A percentile compares a stretch with the other conserved stretches of the same genome.
Conservation (phyloP, 2,329 filamentous ascomycete species). For the Neodidymelliopsis sp. region DNA sequence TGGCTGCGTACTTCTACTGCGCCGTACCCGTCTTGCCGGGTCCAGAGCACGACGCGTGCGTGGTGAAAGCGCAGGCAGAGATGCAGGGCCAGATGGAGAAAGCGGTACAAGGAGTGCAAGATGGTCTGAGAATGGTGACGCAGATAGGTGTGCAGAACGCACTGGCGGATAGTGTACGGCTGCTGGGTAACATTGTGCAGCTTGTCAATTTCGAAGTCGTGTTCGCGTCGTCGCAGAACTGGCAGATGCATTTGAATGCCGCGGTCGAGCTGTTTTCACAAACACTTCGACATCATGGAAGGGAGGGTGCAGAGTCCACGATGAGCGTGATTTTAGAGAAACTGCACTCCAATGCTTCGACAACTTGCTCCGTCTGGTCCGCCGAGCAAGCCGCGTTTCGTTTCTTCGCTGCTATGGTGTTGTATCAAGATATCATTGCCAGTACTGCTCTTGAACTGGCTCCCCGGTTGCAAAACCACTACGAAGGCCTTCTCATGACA, state of each 20-base stretch:
- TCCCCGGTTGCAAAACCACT: conserved; percentile 39
- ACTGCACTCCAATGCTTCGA: conserved; percentile 2
- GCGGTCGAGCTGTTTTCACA: conserved; percentile 60
- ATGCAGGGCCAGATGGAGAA: conserved; percentile 5
- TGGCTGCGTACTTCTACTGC: conserved; percentile 14
- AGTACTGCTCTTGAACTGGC: conserved; percentile 42
- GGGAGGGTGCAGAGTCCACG: neutral
- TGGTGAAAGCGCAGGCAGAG: neutral
- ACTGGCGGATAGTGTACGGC: conserved; percentile 11
- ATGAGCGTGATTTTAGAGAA: conserved; percentile 21
- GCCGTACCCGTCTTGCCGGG: conserved; percentile 4
- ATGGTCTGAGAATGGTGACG: neutral
- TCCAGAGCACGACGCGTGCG: neutral
- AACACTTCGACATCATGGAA: conserved; percentile 27
- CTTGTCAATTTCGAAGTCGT: conserved; percentile 62
- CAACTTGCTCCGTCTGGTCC: conserved; percentile 27
- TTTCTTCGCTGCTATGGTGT: conserved; percentile 46
- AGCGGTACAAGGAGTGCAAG: conserved; percentile 2
- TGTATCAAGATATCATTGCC: conserved; percentile 49
- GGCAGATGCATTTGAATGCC: conserved; percentile 60
- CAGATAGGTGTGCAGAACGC: neutral
- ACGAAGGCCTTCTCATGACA: conserved; percentile 30
- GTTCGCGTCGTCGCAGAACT: conserved; percentile 57
- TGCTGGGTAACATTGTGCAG: conserved; percentile 62
- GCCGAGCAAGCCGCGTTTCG: conserved; percentile 49